Conservation (phyloP, 305 asterid species). For the Solanum chacoense region DNA sequence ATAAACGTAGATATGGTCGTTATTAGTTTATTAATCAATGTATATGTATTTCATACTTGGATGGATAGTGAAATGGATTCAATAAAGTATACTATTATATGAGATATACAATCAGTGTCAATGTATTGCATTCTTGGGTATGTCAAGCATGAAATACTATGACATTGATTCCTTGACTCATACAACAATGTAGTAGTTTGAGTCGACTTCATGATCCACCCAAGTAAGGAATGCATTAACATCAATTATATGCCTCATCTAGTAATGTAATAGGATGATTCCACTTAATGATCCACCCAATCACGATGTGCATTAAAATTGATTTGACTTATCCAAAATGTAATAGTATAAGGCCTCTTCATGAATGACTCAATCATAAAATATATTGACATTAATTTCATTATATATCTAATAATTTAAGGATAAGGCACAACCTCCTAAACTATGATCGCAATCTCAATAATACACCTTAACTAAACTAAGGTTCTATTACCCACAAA, state of each 20-base stretch:
- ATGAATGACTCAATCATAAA: background rate
- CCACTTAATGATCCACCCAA: too few relatives aligned
- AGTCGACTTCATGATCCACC: background rate
- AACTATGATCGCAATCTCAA: background rate
- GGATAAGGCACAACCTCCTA: background rate
- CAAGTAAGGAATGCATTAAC: background rate
- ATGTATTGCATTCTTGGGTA: background rate
- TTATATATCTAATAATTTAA: background rate
- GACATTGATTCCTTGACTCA: background rate
- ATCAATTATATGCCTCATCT: background rate
- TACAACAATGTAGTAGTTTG: background rate
- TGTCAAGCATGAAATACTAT: background rate
- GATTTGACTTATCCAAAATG: too few relatives aligned
- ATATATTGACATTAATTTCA: background rate
- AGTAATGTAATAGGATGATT: background rate
- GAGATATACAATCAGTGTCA: background rate
- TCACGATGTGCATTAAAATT: too few relatives aligned
- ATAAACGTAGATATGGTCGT: background rate
- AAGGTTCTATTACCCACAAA: background rate
- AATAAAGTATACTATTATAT: background rate
- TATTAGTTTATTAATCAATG: background rate
- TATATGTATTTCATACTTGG: background rate
- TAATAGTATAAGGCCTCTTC: background rate
- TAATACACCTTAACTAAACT: background rate
- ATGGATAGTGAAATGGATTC: background rate